Base-by-base conservation (phyloP, 2,329 filamentous ascomycete species). In the Intubia oerlemansii region DNA sequence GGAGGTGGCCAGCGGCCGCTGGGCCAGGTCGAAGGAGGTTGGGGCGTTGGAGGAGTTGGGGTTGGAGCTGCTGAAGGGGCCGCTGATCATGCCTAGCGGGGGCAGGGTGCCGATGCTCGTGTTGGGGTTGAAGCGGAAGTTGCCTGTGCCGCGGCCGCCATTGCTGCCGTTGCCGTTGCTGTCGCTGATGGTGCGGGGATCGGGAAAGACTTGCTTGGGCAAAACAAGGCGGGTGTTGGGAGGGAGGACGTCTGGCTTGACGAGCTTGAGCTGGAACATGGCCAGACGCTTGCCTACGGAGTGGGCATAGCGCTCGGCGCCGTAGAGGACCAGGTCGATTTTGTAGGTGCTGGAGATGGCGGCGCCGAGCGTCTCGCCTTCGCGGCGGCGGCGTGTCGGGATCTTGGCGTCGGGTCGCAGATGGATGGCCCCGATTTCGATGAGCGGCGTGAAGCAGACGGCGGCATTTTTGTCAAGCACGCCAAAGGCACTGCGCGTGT, bases 291-390 rank as follows among this genome's bases (percentile, higher is more conserved):
- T 63, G 2, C 80, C 84, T 22, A 93, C 63, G 8, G 59, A 54
- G 9, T 57, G 56, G 4, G 65, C 70, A 35, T 65, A 62, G 32
- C 67, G 72, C 21, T 71, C 59, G 6, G 77, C 72, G 1, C 80
- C 81, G 41, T 88, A 93, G 7, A 95, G 45, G 39, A 80, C 79
- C 16, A 92, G 54, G 14, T 77, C 69, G 16, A 85, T 56, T 10
- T 56, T 56, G 34, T 76, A 70, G 3, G 56, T 49, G 13, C 57
- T 53, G 2, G 77, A 81, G 4, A 63, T 66, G 1, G 57, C 46
- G 31, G 64, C 53, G 20, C 80, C 77, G 11, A 65, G 56, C 20
- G 57, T 53, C 40, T 93, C 79, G n/a, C 59, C 61, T 0, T 56
- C 51, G 27, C 56, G 53, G 41, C 67, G 75, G 24, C 58, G 64